Evolutionary conservation across 441 rosid genomes (phyloP), one percentile per base, ranked within the genome.

Genomic region (Gossypium davidsonii): DNA sequence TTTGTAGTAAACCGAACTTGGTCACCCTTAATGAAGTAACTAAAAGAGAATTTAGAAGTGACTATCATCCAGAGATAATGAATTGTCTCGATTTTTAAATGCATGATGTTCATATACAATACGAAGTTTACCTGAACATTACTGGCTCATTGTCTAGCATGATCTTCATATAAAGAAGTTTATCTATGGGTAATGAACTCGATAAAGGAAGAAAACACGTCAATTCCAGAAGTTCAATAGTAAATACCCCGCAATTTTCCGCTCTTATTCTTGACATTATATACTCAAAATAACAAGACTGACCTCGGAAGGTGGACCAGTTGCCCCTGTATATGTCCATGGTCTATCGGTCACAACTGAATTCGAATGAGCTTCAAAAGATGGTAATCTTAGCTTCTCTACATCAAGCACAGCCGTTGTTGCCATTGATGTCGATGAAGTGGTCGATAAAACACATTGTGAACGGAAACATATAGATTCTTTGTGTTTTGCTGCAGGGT

Each of bases 321-420:
- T 56, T 67, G 88, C 71, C 46, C 88, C 85, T 4, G 73, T 81
- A 78, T 81, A 91, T 53, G 86, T 85, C 98, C 96, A 92, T 60
- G 83, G 85, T 71, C 85, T 79, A 53, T 83, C 80, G 17, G 88
- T 74, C 66, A 80, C 42, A 56, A 82, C 69, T 68, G 93, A 79
- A 76, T 83, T 82, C 52, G 89, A 79, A 78, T 79, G 85, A 79
- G 86, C 72, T 80, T 87, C 88, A 70, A 90, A 80, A 78, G 91
- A 87, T 52, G 94, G 83, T 67, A 92, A 81, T 77, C 94, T 87
- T 74, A 90, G 84, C 86, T 89, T 90, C 73, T 91, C 90, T 77
- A 90, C 81, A 70, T 91, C 98, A 82, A 90, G 84, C 69, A 83
- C 77, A 8, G 90, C 61, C 52, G 90, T 77, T 67, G 86, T 42